Evolutionary conservation across 2,329 filamentous ascomycete genomes (phyloP), one percentile per base, ranked within the genome.

Genomic region (Cladosporium halotolerans): DNA sequence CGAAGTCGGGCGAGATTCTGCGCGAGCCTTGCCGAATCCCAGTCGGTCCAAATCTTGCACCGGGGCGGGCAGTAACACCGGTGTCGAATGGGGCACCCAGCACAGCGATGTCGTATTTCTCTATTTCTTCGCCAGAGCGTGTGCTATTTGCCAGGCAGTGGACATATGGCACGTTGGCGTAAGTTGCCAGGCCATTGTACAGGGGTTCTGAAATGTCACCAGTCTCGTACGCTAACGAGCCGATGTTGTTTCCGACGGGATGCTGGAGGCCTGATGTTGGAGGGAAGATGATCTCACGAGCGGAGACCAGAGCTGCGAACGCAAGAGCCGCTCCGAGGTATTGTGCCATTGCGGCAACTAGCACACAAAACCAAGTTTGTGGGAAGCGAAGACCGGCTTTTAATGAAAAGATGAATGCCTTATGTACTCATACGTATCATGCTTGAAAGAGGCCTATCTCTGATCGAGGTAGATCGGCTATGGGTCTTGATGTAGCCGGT

Each of bases 21-120:
- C 72, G 67, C 3, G 77, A 79, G 5, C 77, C 78, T 53, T 68
- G 67, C 41, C 77, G 71, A 54, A 80, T 79, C 4, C 78, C 78
- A 39, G 66, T 66, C 2, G 78, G 78, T 2, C 78, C 78, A 59
- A 75, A 80, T 32, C 78, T 68, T 32, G 77, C 73, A 38, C 78
- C 78, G 3, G 77, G 78, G 40, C 78, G 68, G 33, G 70, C 76
- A 2, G 78, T 80, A 0, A 79, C 76, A 7, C 68, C 73, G 4
- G 75, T 77, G 59, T 78, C 75, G 56, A 77, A 78, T 0, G 74
- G 73, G 11, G 75, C 75, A 7, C 75, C 75, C 2, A 78, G 45
- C 36, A 77, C 70, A 3, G 73, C 75, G 58, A 78, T 76, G 57
- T 78, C 75, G 57, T 73, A 78, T 19, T 62, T 64, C 39, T 73